phyloP scores from a whole-genome alignment of 768 basidiomycete genomes.

The Galerina sulciceps region DNA sequence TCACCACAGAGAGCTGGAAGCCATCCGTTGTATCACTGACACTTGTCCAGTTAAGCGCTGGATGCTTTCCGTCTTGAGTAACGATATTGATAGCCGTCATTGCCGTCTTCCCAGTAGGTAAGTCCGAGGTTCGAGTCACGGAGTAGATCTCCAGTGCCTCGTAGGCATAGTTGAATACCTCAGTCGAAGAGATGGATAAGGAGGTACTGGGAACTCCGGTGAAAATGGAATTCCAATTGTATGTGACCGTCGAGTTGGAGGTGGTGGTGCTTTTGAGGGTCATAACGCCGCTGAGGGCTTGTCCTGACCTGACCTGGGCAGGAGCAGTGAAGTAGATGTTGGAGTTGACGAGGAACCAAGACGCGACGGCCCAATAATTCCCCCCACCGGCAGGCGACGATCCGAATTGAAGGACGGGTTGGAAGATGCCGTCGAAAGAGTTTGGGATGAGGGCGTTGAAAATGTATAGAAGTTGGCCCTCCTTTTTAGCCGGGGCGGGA shows the following conservation, averaged over 20 bases:
- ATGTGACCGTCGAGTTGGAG: not conserved
- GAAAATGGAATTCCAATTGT: slow-evolving; percentile 15
- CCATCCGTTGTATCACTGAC: slow-evolving; percentile 3
- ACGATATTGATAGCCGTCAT: slow-evolving; percentile 15
- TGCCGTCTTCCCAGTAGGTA: slow-evolving; percentile 12
- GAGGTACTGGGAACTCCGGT: slow-evolving; percentile 11
- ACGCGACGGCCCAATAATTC: slow-evolving; percentile 26
- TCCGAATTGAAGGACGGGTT: slow-evolving; percentile 29
- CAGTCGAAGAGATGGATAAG: slow-evolving; percentile 10
- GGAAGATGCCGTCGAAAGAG: slow-evolving; percentile 23
- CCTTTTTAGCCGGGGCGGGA: slow-evolving; percentile 14
- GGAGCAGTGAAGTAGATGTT: slow-evolving; percentile 12
- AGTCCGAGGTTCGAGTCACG: not conserved
- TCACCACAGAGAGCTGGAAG: slow-evolving; percentile 1
- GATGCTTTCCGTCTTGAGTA: slow-evolving; percentile 6
- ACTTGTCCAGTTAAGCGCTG: slow-evolving; percentile 6
- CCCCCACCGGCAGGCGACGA: slow-evolving; percentile 26
- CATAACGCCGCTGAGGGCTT: slow-evolving; percentile 8
- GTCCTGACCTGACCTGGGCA: slow-evolving; percentile 5
- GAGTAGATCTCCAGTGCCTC: slow-evolving; percentile 18
- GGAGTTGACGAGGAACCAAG: slow-evolving; percentile 20
- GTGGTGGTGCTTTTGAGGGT: slow-evolving; percentile 1
- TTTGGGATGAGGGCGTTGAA: slow-evolving; percentile 22
- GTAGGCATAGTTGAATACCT: slow-evolving; percentile 11
- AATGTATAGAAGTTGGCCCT: slow-evolving; percentile 25